phyloP scores from a whole-genome alignment of 176 grass and related monocot species.

The Cocos nucifera region DNA sequence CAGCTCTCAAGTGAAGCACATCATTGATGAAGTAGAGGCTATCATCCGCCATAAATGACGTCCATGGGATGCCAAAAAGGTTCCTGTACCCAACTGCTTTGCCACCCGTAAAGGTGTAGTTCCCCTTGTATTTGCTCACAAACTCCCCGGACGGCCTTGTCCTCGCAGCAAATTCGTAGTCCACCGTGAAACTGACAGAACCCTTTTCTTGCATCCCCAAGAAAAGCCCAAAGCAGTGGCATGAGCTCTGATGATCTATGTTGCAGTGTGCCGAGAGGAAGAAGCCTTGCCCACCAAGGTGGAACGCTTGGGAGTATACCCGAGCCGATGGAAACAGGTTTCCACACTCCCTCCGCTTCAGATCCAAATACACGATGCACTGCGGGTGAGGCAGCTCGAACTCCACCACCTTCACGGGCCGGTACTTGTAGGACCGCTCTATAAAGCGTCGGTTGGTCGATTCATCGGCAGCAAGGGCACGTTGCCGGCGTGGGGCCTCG shows the following conservation, averaged over 20 bases:
- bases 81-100: slow-evolving; percentile 11
- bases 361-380: slow-evolving; percentile 19
- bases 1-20: slow-evolving; percentile 18
- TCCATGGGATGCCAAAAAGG: slow-evolving; percentile 9
- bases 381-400: slow-evolving; percentile 16
- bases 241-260: slow-evolving; percentile 8
- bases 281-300: slow-evolving; percentile 15
- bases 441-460: background rate
- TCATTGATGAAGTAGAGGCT: slow-evolving; percentile 16
- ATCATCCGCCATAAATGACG: slow-evolving; percentile 12
- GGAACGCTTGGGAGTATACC: slow-evolving; percentile 15
- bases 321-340: slow-evolving; percentile 3
- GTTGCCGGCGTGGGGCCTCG: background rate
- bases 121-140: background rate
- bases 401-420: slow-evolving; percentile 6
- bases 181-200: slow-evolving; percentile 6
- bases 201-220: slow-evolving; percentile 23
- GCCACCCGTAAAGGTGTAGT: slow-evolving; percentile 9
- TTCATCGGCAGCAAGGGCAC: background rate
- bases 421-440: slow-evolving; percentile 14
- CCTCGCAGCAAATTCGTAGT: slow-evolving; percentile 13
- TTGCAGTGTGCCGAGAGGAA: slow-evolving; percentile 14
- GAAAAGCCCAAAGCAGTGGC: slow-evolving; percentile 16
- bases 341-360: slow-evolving; percentile 6
- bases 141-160: slow-evolving; percentile 5